Evolutionary conservation across 805 yeast species (phyloP).

Genomic region (Monosporozyma aerobia): DNA sequence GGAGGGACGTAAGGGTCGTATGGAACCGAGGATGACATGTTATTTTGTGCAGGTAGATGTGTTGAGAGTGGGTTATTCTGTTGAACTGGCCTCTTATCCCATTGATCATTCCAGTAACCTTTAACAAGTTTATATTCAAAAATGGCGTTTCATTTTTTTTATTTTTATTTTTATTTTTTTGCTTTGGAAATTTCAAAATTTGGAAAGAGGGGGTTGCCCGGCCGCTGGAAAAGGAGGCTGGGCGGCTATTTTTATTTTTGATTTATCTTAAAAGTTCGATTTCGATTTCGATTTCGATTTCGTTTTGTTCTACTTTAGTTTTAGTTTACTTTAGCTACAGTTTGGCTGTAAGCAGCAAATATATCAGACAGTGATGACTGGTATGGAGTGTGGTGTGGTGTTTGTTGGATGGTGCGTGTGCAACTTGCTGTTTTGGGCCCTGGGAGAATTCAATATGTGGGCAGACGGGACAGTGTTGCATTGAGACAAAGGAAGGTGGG

Average conservation of each 20-base stretch:
- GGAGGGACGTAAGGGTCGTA: constrained; percentile 80
- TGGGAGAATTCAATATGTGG: neutral
- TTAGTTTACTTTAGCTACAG: no score
- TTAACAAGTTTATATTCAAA: neutral
- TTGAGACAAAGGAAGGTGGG: neutral
- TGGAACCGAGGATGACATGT: constrained; percentile 71
- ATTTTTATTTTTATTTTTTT: neutral
- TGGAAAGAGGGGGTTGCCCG: neutral
- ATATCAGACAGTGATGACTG: neutral
- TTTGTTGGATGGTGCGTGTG: neutral
- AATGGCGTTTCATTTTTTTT: neutral
- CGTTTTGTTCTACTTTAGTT: no score
- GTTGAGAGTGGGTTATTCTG: neutral
- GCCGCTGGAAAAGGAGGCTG: neutral
- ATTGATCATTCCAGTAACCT: no score
- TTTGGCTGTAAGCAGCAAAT: neutral
- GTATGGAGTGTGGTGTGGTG: neutral
- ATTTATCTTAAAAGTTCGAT: no score
- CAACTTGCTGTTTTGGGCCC: neutral
- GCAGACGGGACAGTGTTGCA: neutral
- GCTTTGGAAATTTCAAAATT: neutral
- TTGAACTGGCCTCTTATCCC: neutral
- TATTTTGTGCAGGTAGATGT: neutral
- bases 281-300: no score
- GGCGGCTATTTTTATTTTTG: neutral